A percentile compares a stretch with the other conserved stretches of the same genome.
Evolutionary conservation across 805 yeast genomes (phyloP).

Genomic region (Lachancea kluyveri): DNA sequence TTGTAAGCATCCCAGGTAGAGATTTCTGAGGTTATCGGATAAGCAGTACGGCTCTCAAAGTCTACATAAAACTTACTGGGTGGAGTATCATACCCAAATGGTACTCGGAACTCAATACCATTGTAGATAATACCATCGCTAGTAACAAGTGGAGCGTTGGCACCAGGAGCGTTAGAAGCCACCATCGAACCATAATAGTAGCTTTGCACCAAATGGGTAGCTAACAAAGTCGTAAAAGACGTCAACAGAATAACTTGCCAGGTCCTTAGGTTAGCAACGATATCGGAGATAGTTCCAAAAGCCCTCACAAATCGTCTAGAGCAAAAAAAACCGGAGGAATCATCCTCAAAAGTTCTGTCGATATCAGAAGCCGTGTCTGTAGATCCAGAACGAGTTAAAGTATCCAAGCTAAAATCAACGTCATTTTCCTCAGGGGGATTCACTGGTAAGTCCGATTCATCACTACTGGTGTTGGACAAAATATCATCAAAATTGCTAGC

Average conservation of each 20-base stretch:
- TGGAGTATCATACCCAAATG: conserved; percentile 3
- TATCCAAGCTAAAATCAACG: conserved; percentile 5
- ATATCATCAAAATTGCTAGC: conserved; percentile 8
- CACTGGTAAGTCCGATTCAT: conserved; percentile 5
- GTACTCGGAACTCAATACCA: conserved; percentile 5
- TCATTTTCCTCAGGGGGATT: conserved; percentile 1
- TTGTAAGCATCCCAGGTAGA: conserved; percentile 5
- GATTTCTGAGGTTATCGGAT: conserved; percentile 5
- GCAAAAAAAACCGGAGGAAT: too few relatives aligned
- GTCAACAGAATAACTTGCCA: conserved; percentile 9
- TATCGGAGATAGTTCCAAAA: background rate
- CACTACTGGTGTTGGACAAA: conserved; percentile 8
- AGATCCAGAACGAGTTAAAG: conserved; percentile 4
- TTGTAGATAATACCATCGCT: conserved; percentile 6
- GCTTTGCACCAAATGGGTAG: conserved; percentile 3
- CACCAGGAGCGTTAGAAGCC: background rate
- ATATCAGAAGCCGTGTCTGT: background rate
- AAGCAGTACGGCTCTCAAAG: conserved; percentile 8
- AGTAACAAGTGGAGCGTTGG: conserved; percentile 7
- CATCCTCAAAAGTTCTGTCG: background rate
- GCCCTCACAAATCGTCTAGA: too few relatives aligned
- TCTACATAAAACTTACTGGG: conserved; percentile 6
- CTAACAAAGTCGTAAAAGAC: conserved; percentile 6
- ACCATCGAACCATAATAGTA: too few relatives aligned
- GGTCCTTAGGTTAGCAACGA: conserved; percentile 3